Percentiles rank a stretch among this genome's conserved stretches.
Evolutionary conservation across 73 alveolate species (phyloP).

Genomic region (Tetrahymena borealis): DNA sequence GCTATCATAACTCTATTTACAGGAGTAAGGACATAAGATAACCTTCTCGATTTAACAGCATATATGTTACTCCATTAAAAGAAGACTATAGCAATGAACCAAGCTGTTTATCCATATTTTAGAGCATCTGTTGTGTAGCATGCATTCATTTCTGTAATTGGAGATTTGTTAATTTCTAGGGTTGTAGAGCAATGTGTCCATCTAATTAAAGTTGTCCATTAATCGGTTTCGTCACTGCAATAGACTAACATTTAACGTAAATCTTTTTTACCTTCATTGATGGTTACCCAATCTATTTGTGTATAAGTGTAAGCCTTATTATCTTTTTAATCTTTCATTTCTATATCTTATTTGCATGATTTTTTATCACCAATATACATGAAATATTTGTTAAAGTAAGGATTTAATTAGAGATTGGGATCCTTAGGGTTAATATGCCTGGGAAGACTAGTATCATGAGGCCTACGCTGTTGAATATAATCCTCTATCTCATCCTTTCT

Average conservation of each 20-base stretch:
- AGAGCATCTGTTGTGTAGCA: constrained; percentile 93
- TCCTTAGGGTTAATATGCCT: neutral
- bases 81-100: constrained; percentile 68
- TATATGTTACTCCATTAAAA: constrained; percentile 77
- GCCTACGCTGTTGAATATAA: neutral
- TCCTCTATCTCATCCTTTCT: neutral
- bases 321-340: neutral
- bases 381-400: neutral
- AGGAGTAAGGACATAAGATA: constrained; percentile 48
- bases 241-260: constrained; percentile 1
- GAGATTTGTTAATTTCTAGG: constrained; percentile 57
- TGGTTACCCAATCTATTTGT: constrained; percentile 10
- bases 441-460: neutral
- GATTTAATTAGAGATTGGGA: neutral
- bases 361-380: neutral
- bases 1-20: constrained; percentile 39
- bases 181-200: constrained; percentile 47
- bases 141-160: neutral
- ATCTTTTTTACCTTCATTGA: constrained; percentile 1
- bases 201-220: neutral
- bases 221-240: neutral
- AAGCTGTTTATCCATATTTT: constrained; percentile 90
- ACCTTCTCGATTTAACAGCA: constrained; percentile 75
- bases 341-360: neutral
- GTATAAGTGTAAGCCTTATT: neutral